These are phyloP conservation scores for Pythium aristosporum DNA, from an alignment of 352 stramenopile species.

Conservation along the genomic window DNA sequence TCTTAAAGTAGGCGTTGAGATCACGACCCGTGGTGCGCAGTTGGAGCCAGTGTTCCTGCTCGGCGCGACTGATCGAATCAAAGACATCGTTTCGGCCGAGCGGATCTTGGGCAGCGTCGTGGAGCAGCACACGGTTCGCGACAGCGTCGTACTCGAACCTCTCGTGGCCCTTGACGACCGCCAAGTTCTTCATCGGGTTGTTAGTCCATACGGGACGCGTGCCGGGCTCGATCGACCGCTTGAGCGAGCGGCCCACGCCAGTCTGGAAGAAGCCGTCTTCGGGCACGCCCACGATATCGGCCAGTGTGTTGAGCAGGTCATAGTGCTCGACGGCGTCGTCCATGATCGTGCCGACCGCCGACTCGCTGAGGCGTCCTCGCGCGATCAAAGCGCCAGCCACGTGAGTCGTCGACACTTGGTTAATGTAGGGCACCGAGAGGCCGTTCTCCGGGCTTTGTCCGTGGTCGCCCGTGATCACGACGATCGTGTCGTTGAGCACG, in stretches of 20 bases:
- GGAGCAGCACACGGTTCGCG: slow-evolving; percentile 32
- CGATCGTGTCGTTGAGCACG: slow-evolving; percentile 50
- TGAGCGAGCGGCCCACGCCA: slow-evolving; percentile 34
- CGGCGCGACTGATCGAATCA: slow-evolving; percentile 8
- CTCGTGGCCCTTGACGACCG: slow-evolving; percentile 32
- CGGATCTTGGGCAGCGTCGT: slow-evolving; percentile 36
- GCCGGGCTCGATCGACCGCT: slow-evolving; percentile 32
- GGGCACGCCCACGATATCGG: slow-evolving; percentile 24
- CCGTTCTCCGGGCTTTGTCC: slow-evolving; percentile 40
- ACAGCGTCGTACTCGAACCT: slow-evolving; percentile 43
- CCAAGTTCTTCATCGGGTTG: slow-evolving; percentile 47
- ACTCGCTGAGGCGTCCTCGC: slow-evolving; percentile 13
- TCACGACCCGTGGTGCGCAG: slow-evolving; percentile 19
- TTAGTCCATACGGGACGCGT: slow-evolving; percentile 46
- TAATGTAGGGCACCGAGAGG: background rate
- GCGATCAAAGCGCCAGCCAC: slow-evolving; percentile 14
- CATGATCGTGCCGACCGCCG: slow-evolving; percentile 11
- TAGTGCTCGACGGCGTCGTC: slow-evolving; percentile 21
- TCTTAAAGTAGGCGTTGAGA: slow-evolving; percentile 53
- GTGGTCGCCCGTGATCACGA: slow-evolving; percentile 49
- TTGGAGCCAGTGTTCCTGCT: slow-evolving; percentile 17
- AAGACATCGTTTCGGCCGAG: slow-evolving; percentile 35
- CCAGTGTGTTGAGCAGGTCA: slow-evolving; percentile 26
- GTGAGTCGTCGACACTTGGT: slow-evolving; percentile 33
- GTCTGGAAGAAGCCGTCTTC: slow-evolving; percentile 21